phyloP scores from a whole-genome alignment of 2,329 filamentous ascomycete genomes.

The Graphilbum fragrans region DNA sequence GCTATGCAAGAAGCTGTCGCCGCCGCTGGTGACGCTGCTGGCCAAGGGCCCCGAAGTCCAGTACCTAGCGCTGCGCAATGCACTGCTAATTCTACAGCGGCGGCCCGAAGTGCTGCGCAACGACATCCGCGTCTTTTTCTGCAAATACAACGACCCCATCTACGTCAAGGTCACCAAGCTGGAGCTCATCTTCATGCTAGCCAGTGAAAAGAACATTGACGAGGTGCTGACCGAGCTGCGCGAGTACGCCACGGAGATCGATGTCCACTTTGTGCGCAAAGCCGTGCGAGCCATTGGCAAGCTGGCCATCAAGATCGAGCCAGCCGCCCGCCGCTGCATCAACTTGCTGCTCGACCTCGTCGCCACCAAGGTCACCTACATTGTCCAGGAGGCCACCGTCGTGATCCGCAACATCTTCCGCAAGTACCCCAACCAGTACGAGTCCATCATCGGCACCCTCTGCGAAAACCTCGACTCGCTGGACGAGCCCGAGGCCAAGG shows the following conservation, averaged over 20 bases:
- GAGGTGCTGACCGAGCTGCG: constrained; percentile 88
- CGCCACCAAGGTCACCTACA: constrained; percentile 96
- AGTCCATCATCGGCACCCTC: constrained; percentile 89
- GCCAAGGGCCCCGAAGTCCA: constrained; percentile 98
- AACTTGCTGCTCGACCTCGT: constrained; percentile 86
- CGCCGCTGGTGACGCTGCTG: constrained; percentile 84
- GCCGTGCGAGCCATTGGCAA: constrained; percentile 96
- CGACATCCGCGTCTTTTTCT: constrained; percentile 98
- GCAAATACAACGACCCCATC: constrained; percentile 99
- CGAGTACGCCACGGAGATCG: constrained; percentile 96
- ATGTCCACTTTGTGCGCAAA: constrained; percentile 97
- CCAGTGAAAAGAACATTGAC: constrained; percentile 87
- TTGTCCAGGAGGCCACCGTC: constrained; percentile 96
- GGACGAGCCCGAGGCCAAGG: constrained; percentile 95
- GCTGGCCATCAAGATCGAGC: constrained; percentile 96
- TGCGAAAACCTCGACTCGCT: constrained; percentile 94
- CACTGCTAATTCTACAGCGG: constrained; percentile 83
- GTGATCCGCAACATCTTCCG: constrained; percentile 99
- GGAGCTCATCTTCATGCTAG: constrained; percentile 97
- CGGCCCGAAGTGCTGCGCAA: constrained; percentile 88
- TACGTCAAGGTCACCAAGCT: constrained; percentile 99
- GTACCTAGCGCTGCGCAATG: constrained; percentile 88
- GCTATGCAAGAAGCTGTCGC: constrained; percentile 85
- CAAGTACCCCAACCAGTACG: constrained; percentile 98
- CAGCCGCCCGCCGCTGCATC: constrained; percentile 81